Evolutionary conservation across 495 filamentous ascomycete species (phyloP), one percentile per base, ranked within the genome.

Genomic region (Penicillium verhagenii): DNA sequence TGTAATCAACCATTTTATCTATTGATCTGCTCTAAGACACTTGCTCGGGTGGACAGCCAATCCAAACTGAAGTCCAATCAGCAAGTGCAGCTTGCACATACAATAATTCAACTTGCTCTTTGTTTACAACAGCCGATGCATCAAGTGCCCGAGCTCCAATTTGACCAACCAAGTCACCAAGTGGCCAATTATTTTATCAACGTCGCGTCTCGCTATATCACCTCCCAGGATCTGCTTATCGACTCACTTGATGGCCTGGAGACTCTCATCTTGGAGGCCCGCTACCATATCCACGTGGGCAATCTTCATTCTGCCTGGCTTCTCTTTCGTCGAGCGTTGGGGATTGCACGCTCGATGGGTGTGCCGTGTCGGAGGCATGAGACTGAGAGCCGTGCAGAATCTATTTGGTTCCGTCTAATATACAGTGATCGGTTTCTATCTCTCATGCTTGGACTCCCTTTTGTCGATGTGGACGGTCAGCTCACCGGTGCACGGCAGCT

Each of bases 191-290:
- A 61, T 44, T 74, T 73, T 28, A 57, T 76, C n/a, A 56, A 65
- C 8, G 51, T 62, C 0, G 72, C 79, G 14, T 65, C 64, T 13
- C 58, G 72, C 11, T 61, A 74, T 16, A 71, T 82, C 7, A 74
- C 72, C 16, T 78, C 72, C 16, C 75, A 82, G 35, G 79, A 84
- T 43, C 73, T 74, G 38, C 58, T 83, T 0, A 58, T 82, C 2
- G 66, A 64, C n/a, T 77, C 73, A 1, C 50, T 81, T 0, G 76
- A 81, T 18, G 78, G 77, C 1, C 55, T 83, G n/a, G 75, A 81
- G 53, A 79, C 72, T 50, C 52, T 79, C 18, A 53, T 75, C 19
- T 56, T 83, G 4, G 67, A 72, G 56, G 62, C 61, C 4, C 74
- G 76, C 29, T 72, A 72, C 42, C 67, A 77, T 49, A 57, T 70